Base-by-base conservation (phyloP, 192 early-diverging fungal species). In the Linnemannia elongata region DNA sequence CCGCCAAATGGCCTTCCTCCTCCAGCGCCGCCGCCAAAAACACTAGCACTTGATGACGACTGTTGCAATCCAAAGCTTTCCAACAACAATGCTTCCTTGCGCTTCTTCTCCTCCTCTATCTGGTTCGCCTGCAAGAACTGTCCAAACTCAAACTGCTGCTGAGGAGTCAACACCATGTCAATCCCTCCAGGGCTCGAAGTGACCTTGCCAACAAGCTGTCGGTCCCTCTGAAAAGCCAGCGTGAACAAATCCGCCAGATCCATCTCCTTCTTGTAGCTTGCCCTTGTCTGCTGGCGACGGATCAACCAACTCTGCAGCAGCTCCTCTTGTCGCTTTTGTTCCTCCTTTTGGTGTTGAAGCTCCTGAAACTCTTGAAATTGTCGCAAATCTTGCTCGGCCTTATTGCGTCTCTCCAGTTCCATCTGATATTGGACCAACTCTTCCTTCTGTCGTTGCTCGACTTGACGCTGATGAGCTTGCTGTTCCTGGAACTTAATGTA, bases 231-330 rank as follows among this genome's bases (percentile, higher is more conserved):
- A 38, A 86, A 77, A 7, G 84, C 84, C 79, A 86, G 4, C 0
- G 84, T 81, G 70, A 86, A 86, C n/a, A 86, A 38, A 57, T 86
- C 84, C 3, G 84, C 79, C 18, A 80, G 60, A 41, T 86, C 84
- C 30, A 80, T 35, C 24, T 86, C 84, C 47, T 81, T 79, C 6
- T 68, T 45, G 2, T 76, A 38, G 33, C 39, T 73, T 9, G 84
- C 66, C 18, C 84, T 74, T 41, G 76, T 79, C 47, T 81, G 74
- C 63, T 86, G 84, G 13, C 84, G 74, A 27, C 79, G 72, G 7
- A 77, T n/a, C 13, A 86, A 52, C 84, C 84, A 86, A 39, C 77
- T 79, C 41, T 80, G 78, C 10, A 86, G 30, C 24, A 86, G 49
- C 24, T 75, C 54, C 7, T 85, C 69, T 24, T 80, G 83, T 24